Conservation (phyloP, 371 early-diverging fungal species). For the Catenaria anguillulae region DNA sequence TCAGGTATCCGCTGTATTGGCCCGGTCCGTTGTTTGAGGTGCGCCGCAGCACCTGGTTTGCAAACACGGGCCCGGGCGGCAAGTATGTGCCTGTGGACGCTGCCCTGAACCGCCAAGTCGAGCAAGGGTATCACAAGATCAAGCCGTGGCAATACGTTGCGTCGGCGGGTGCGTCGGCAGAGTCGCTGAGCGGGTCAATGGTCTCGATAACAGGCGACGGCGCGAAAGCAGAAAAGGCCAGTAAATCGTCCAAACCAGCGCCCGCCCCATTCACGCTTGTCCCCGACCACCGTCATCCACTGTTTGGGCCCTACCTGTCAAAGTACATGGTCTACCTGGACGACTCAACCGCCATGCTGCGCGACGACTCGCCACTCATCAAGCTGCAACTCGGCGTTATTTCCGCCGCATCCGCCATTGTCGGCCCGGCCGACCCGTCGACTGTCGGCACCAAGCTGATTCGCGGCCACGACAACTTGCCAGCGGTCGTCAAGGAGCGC, state of each 20-base stretch:
- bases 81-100: slow-evolving; percentile 65
- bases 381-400: neutral
- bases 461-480: neutral
- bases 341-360: slow-evolving; percentile 41
- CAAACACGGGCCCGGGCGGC: slow-evolving; percentile 22
- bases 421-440: slow-evolving; percentile 34
- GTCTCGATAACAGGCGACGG: no score
- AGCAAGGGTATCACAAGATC: slow-evolving; percentile 50
- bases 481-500: neutral
- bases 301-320: slow-evolving; percentile 59
- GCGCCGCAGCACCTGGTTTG: slow-evolving; percentile 68
- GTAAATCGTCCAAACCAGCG: slow-evolving; percentile 16
- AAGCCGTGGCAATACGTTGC: neutral
- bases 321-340: slow-evolving; percentile 56
- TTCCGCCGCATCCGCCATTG: slow-evolving; percentile 11
- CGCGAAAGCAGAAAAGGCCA: neutral
- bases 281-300: slow-evolving; percentile 29
- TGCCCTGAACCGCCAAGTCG: slow-evolving; percentile 57
- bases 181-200: no score
- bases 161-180: slow-evolving; percentile 9
- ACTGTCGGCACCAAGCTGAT: slow-evolving; percentile 20
- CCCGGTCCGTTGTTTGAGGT: slow-evolving; percentile 62
- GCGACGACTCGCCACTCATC: slow-evolving; percentile 8
- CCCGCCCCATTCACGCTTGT: slow-evolving; percentile 32
- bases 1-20: slow-evolving; percentile 48